Evolutionary conservation across 148 eudicot genomes (phyloP).

Genomic region (Vaccinium darrowii): DNA sequence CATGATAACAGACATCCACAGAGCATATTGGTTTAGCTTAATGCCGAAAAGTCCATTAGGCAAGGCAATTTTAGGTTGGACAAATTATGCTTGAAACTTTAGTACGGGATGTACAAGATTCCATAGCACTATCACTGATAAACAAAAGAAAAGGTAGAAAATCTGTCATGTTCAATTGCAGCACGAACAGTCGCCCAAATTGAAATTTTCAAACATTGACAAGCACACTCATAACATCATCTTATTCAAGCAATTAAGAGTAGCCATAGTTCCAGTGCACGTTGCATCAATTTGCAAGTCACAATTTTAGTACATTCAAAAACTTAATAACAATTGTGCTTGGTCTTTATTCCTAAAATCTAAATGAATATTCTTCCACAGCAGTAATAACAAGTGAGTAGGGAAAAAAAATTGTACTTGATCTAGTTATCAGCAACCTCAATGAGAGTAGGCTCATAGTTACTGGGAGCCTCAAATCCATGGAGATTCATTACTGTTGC

Average conservation of each 20-base stretch:
- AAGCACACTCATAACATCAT: neutral
- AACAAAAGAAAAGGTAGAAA: neutral
- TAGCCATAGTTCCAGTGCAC: neutral
- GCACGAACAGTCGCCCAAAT: neutral
- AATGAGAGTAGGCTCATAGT: conserved; percentile 79
- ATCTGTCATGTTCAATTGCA: neutral
- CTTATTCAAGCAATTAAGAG: neutral
- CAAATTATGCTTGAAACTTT: no score
- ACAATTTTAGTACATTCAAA: neutral
- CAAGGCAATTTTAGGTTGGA: no score
- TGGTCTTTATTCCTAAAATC: neutral
- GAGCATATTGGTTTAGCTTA: no score
- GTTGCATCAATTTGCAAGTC: neutral
- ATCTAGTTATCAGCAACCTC: conserved; percentile 65
- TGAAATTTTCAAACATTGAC: neutral
- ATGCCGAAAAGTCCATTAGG: no score
- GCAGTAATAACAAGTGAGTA: neutral
- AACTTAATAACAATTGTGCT: neutral
- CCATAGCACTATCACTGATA: no score
- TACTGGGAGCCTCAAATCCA: conserved; percentile 76
- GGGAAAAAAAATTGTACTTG: neutral
- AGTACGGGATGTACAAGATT: no score
- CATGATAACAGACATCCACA: no score
- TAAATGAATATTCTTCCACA: neutral
- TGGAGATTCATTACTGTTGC: conserved; percentile 91